phyloP scores from a whole-genome alignment of 2,329 filamentous ascomycete species.

The Bipolaris bicolor region DNA sequence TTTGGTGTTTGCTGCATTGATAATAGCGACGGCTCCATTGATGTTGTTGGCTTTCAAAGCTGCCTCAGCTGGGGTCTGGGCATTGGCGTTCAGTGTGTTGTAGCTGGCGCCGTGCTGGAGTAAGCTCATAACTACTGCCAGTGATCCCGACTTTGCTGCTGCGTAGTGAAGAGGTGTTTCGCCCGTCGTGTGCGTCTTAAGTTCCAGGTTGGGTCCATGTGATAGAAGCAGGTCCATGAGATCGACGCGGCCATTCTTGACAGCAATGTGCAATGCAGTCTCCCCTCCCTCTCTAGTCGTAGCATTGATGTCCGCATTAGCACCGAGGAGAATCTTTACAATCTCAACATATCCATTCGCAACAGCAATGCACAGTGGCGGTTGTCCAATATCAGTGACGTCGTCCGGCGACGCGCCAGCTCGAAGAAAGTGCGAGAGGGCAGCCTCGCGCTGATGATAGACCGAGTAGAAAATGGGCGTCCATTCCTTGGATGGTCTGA shows the following conservation, averaged over 20 bases:
- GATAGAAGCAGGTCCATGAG: conserved; percentile 35
- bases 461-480: conserved; percentile 41
- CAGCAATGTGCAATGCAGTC: conserved; percentile 41
- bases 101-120: conserved; percentile 39
- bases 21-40: conserved; percentile 40
- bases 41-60: conserved; percentile 38
- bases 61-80: conserved; percentile 36
- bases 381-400: conserved; percentile 24
- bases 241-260: conserved; percentile 33
- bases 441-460: conserved; percentile 40
- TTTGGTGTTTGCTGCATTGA: conserved; percentile 37
- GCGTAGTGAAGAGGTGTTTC: conserved; percentile 45
- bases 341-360: conserved; percentile 34
- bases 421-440: conserved; percentile 39
- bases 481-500: conserved; percentile 38
- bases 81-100: conserved; percentile 27
- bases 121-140: conserved; percentile 31
- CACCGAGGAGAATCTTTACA: conserved; percentile 36
- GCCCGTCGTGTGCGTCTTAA: conserved; percentile 27
- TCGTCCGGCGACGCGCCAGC: conserved; percentile 38
- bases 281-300: conserved; percentile 31
- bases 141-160: conserved; percentile 31
- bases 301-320: conserved; percentile 36
- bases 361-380: conserved; percentile 39
- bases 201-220: conserved; percentile 30